Evolutionary conservation across 2,329 filamentous ascomycete genomes (phyloP), one percentile per base, ranked within the genome.

Genomic region (Pyricularia pennisetigena): DNA sequence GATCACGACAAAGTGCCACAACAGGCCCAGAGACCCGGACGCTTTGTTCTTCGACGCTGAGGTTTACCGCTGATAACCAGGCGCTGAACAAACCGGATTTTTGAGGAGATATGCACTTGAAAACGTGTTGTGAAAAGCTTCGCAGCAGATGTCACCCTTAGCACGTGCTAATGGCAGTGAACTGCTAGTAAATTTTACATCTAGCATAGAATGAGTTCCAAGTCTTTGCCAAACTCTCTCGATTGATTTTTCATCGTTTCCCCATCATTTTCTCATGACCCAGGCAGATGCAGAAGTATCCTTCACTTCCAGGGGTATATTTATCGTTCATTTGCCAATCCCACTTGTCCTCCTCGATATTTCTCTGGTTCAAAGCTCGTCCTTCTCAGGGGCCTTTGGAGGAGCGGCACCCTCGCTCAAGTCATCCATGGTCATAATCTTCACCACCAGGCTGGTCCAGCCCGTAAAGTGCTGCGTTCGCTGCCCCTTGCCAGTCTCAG

Each of bases 371-470:
- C 23, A 68, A 8, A 68, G 23, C 61, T 68, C 67, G 32, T 26
- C 61, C 67, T 65, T 61, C 10, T 23, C 29, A 30, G 32, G 6
- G 9, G 23, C 28, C 59, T 65, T 65, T n/a, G 61, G 66, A 23
- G 73, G 72, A 62, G 73, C 73, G 29, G 59, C 59, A 20, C 12
- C 59, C 14, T 71, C 73, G 49, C 68, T 71, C 26, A 92, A 75
- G 73, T 96, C 90, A 7, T 93, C 91, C 92, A 99, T 94, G 64
- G 88, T 88, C 93, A 98, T 97, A 72, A 99, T 92, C 83, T 97
- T 97, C 64, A 98, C 94, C 65, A 98, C 92, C 79, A 98, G 82
- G 77, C 93, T 97, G n/a, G 95, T 99, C 95, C 95, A 99, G 66
- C 95, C 95, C 0, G 95, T 97, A 77, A 99, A 99, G 79, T 98